A percentile compares a stretch with the other conserved stretches of the same genome.
phyloP scores from a whole-genome alignment of 2,329 filamentous ascomycete genomes.

The Ramularia collo-cygni region DNA sequence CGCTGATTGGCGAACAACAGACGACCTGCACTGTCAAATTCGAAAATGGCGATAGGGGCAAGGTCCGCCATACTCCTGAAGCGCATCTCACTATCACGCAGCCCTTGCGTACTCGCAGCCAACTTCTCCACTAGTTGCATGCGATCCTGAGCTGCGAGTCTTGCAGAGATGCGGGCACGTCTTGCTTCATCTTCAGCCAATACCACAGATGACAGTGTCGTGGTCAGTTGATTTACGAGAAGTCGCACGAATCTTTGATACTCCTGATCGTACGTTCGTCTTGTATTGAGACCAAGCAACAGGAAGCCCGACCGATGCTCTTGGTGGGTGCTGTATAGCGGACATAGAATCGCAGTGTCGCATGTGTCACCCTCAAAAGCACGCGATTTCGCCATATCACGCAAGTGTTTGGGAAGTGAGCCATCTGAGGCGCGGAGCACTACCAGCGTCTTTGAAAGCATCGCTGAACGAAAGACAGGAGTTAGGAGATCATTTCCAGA shows the following conservation, averaged over 20 bases:
- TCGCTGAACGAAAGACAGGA: conserved; percentile 3
- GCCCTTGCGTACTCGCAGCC: conserved; percentile 16
- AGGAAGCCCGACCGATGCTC: conserved; percentile 17
- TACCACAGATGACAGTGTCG: conserved; percentile 25
- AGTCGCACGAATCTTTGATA: conserved; percentile 13
- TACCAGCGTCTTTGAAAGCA: conserved; percentile 16
- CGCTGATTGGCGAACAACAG: conserved; percentile 33
- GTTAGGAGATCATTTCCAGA: conserved; percentile 7
- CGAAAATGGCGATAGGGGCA: conserved; percentile 34
- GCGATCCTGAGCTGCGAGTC: conserved; percentile 13
- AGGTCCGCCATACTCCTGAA: conserved; percentile 35
- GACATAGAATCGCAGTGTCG: conserved; percentile 28
- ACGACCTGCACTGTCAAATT: conserved; percentile 26
- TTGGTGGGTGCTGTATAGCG: conserved; percentile 22
- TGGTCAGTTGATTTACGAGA: conserved; percentile 21
- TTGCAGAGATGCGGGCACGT: conserved; percentile 13
- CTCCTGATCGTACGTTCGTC: conserved; percentile 26
- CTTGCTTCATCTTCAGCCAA: conserved; percentile 17
- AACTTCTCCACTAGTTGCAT: conserved; percentile 18
- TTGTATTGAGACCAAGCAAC: conserved; percentile 32
- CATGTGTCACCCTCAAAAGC: conserved; percentile 27
- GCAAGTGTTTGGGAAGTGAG: conserved; percentile 1
- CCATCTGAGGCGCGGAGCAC: conserved; percentile 2
- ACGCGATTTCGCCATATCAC: conserved; percentile 6
- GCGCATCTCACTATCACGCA: conserved; percentile 24